Percentiles rank a stretch among this genome's conserved stretches.
Conservation (phyloP, 78 protist genomes). For the Fonticula alba region DNA sequence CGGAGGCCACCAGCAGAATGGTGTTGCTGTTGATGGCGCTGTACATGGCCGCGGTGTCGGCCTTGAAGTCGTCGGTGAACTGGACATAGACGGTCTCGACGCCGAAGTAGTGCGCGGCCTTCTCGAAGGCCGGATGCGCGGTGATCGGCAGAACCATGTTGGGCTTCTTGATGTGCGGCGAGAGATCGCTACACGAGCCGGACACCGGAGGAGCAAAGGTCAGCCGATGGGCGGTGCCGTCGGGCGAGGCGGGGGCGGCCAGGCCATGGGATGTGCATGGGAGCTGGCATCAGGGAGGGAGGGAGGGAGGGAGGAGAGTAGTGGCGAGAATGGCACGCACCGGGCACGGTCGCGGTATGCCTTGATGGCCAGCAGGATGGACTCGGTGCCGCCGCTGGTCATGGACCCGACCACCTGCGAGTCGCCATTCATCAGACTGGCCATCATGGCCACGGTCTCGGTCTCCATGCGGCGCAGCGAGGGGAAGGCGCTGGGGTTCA, state of each 20-base stretch:
- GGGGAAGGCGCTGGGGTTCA: constrained; percentile 8
- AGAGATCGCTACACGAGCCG: background rate
- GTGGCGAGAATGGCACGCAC: too few relatives aligned
- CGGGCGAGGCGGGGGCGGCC: too few relatives aligned
- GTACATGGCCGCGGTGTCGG: background rate
- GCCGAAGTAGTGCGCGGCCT: constrained; percentile 21
- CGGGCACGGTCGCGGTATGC: constrained; percentile 29
- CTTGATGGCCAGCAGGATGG: constrained; percentile 22
- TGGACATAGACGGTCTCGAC: background rate
- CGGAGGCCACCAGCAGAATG: constrained; percentile 11
- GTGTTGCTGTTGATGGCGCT: constrained; percentile 11
- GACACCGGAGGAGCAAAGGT: too few relatives aligned
- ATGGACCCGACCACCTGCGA: constrained; percentile 4
- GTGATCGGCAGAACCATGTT: constrained; percentile 8
- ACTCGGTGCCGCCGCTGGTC: constrained; percentile 40
- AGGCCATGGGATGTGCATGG: too few relatives aligned
- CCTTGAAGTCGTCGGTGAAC: background rate
- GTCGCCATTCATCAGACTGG: background rate
- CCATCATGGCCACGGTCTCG: constrained; percentile 7
- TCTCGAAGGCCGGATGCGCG: constrained; percentile 29
- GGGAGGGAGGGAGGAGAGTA: too few relatives aligned
- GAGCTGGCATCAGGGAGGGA: too few relatives aligned
- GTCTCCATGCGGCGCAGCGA: constrained; percentile 1
- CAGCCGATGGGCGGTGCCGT: too few relatives aligned
- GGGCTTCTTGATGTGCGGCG: constrained; percentile 1